Conservation (phyloP, 2,329 filamentous ascomycete genomes). For the Dryadomyces quercivorus region DNA sequence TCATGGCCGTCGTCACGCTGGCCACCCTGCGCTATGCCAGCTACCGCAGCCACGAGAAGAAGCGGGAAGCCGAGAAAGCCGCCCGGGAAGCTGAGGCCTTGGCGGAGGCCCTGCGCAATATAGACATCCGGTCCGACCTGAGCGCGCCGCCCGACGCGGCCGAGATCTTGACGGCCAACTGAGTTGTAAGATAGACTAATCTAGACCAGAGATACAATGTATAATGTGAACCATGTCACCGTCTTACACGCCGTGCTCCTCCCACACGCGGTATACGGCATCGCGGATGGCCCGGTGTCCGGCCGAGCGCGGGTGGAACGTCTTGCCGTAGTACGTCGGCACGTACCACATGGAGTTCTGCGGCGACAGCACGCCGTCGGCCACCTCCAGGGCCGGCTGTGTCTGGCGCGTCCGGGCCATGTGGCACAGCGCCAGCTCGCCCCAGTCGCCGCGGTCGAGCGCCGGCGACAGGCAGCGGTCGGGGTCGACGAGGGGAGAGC, state of each 20-base stretch:
- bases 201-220: too few relatives aligned
- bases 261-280: conserved; percentile 21
- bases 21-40: conserved; percentile 48
- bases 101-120: conserved; percentile 29
- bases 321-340: conserved; percentile 12
- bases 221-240: background rate
- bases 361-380: conserved; percentile 24
- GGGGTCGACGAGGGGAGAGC: conserved; percentile 24
- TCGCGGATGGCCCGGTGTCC: conserved; percentile 26
- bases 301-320: conserved; percentile 18
- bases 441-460: conserved; percentile 27
- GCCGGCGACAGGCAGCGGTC: conserved; percentile 22
- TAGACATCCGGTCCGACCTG: conserved; percentile 29
- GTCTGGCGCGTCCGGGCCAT: conserved; percentile 24
- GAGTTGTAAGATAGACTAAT: conserved; percentile 5
- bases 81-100: conserved; percentile 31
- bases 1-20: conserved; percentile 51
- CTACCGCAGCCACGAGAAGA: conserved; percentile 37
- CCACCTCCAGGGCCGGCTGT: conserved; percentile 22
- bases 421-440: conserved; percentile 28
- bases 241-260: conserved; percentile 7
- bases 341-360: conserved; percentile 31
- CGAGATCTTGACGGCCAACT: conserved; percentile 46
- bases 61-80: conserved; percentile 28
- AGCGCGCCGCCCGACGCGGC: conserved; percentile 38